Percentiles rank a stretch among this genome's conserved stretches.
Evolutionary conservation across 2,329 filamentous ascomycete genomes (phyloP).

Genomic region (Aspergillus udagawae): DNA sequence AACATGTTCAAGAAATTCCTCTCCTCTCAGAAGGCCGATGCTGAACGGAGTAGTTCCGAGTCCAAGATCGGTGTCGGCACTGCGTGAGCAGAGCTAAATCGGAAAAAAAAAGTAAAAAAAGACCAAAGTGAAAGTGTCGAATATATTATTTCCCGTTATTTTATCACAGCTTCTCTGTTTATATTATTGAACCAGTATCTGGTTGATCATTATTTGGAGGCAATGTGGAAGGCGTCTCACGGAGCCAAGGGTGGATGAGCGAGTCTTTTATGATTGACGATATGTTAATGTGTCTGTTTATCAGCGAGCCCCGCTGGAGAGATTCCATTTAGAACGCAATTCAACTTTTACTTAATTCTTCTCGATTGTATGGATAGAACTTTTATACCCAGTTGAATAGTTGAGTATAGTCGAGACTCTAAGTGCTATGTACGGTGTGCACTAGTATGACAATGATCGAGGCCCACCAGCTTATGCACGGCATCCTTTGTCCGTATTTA

Average conservation of each 20-base stretch:
- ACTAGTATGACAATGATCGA: neutral
- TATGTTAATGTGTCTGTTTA: slow-evolving; percentile 1
- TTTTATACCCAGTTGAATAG: too few species aligned
- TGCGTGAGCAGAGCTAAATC: slow-evolving; percentile 12
- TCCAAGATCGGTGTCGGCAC: slow-evolving; percentile 34
- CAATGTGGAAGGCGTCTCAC: slow-evolving; percentile 15
- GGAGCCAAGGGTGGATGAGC: slow-evolving; percentile 8
- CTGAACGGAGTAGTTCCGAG: slow-evolving; percentile 24
- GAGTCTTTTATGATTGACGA: slow-evolving; percentile 12
- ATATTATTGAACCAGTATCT: slow-evolving; percentile 7
- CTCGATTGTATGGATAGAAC: neutral
- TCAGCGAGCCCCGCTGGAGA: neutral
- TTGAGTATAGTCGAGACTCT: too few species aligned
- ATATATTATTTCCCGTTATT: neutral
- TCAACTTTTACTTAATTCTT: neutral
- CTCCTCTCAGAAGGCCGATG: slow-evolving; percentile 29
- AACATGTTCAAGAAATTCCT: slow-evolving; percentile 41
- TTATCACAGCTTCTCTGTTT: slow-evolving; percentile 5
- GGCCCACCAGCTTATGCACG: neutral
- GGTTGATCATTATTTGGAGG: neutral
- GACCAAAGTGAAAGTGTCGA: slow-evolving; percentile 2
- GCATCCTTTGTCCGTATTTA: neutral
- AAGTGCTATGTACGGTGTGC: neutral
- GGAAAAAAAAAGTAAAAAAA: slow-evolving; percentile 16
- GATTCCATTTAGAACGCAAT: neutral